Percentiles rank a stretch among this genome's conserved stretches.
Evolutionary conservation across 148 eudicot genomes (phyloP).

Genomic region (Dysphania ambrosioides): DNA sequence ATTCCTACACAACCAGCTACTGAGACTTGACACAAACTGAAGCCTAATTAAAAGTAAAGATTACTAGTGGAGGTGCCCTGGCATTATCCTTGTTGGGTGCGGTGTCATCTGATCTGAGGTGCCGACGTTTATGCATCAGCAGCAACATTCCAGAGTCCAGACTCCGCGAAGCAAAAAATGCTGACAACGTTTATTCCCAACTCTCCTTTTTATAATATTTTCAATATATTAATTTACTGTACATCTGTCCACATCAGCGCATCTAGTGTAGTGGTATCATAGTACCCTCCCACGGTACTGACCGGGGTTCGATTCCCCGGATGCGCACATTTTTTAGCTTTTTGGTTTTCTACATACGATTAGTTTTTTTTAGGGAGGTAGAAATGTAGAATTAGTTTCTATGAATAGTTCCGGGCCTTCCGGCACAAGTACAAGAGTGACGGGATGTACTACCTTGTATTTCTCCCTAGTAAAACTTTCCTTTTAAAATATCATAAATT

Average conservation of each 20-base stretch:
- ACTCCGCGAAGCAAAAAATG: constrained; percentile 79
- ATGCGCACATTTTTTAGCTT: constrained; percentile 20
- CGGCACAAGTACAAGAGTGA: too few relatives aligned
- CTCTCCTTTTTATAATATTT: constrained; percentile 8
- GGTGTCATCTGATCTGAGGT: constrained; percentile 48
- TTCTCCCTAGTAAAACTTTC: too few relatives aligned
- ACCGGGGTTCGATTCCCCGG: constrained; percentile 42
- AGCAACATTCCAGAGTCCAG: constrained; percentile 57
- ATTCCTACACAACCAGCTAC: too few relatives aligned
- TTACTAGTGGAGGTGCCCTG: background rate
- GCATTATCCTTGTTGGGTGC: constrained; percentile 3
- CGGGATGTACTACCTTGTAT: too few relatives aligned
- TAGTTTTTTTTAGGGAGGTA: too few relatives aligned
- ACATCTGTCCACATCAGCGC: too few relatives aligned
- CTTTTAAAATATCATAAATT: too few relatives aligned
- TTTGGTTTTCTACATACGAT: background rate
- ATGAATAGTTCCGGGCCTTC: too few relatives aligned
- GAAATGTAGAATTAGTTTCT: too few relatives aligned
- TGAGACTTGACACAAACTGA: too few relatives aligned
- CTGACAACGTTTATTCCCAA: constrained; percentile 54
- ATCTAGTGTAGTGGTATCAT: constrained; percentile 39
- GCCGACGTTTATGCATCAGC: constrained; percentile 58
- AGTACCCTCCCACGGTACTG: constrained; percentile 40
- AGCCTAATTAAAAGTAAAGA: too few relatives aligned
- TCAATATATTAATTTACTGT: too few relatives aligned